Base-by-base conservation (phyloP, 805 yeast genomes). In the Wickerhamomyces sydowiorum region DNA sequence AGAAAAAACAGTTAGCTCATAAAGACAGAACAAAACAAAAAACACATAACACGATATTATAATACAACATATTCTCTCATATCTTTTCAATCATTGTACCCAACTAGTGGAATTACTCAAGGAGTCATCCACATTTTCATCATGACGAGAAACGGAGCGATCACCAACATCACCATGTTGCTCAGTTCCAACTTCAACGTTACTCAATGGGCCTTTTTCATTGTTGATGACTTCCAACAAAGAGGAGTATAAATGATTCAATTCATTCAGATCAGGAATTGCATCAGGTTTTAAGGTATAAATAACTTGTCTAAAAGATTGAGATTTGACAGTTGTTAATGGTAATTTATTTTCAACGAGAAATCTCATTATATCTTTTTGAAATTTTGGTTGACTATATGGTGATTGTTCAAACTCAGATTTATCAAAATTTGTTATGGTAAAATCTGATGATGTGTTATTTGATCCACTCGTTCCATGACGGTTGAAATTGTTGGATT, bases 301-400 rank as follows among this genome's bases (percentile, higher is more conserved):
- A 14, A 76, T 61, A 33, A 76, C 52, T 47, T 76, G 80, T 52
- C 72, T 73, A 50, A 76, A 76, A 8, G 76, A 64, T 19, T 63
- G 70, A 39, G 76, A 69, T 55, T 70, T 72, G n/a, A 75, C 70
- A 9, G 69, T 67, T 19, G 60, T 62, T 24, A 75, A 65, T 1
- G 76, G 67, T 10, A 76, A 57, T 51, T 73, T 74, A 55, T 76
- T 73, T n/a, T 75, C 80, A 14, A 70, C 64, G 30, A 76, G 54
- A 43, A 76, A 76, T 47, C 63, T 67, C 64, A 75, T 61, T 23
- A 76, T 56, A 46, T 75, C 76, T 46, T 68, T 70, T 44, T 74
- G 80, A 52, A 76, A 73, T 47, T 68, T 70, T 53, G 63, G 55
- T 15, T 66, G 56, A 1, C 78, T 52, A 53, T 75, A 76, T 1